Evolutionary conservation across 2,329 filamentous ascomycete genomes (phyloP).

Genomic region (Diaporthe citriasiana): DNA sequence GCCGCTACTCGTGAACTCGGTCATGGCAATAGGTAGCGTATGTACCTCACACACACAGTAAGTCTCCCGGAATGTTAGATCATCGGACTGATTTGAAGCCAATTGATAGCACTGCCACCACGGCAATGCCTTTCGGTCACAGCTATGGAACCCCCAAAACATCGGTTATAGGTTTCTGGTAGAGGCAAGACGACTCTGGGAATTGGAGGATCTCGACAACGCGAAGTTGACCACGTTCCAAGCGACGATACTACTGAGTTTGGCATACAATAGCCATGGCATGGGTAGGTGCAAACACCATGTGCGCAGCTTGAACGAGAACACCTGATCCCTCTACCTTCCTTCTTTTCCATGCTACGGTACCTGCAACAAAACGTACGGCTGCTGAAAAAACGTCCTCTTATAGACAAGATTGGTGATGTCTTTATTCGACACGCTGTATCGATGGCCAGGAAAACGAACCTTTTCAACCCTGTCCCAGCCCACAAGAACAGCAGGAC

Average conservation of each 20-base stretch:
- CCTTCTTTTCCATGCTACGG: not conserved
- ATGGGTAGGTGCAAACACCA: conserved; percentile 1
- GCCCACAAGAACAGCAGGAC: not conserved
- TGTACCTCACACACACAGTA: not conserved
- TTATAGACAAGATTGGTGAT: conserved; percentile 8
- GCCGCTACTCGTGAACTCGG: conserved; percentile 6
- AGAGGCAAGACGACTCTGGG: conserved; percentile 8
- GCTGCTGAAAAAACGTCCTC: not conserved
- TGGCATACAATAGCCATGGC: conserved; percentile 15
- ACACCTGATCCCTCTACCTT: not conserved
- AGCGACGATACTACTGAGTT: conserved; percentile 8
- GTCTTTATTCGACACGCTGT: not conserved
- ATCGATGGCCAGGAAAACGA: not conserved
- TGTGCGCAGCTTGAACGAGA: not conserved
- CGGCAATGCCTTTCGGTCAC: not conserved
- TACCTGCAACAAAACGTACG: not conserved
- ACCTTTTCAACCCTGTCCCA: not conserved
- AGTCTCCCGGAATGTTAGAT: too few species aligned
- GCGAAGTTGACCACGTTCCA: not conserved
- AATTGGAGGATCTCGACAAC: conserved; percentile 8
- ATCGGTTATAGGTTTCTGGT: conserved; percentile 13
- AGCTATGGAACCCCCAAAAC: conserved; percentile 10
- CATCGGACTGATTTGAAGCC: not conserved
- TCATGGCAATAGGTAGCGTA: conserved; percentile 22
- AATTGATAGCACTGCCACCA: not conserved